These are phyloP conservation scores for Penicillium hordei DNA, from an alignment of 2,329 filamentous ascomycete genomes.

Conservation along the genomic window DNA sequence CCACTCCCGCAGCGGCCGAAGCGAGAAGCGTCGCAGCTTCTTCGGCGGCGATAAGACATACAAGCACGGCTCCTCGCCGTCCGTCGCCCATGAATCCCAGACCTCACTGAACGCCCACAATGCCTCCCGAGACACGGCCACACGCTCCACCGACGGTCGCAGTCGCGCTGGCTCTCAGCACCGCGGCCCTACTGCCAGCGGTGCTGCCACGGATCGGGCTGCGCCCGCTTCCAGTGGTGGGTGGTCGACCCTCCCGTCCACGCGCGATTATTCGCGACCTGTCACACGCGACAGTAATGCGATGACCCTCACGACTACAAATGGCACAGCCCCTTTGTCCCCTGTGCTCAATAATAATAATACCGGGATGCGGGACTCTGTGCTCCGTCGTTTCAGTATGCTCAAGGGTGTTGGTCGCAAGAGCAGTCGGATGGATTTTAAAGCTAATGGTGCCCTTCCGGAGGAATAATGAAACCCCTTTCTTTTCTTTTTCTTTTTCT, in stretches of 20 bases:
- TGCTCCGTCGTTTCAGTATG: slow-evolving; percentile 76
- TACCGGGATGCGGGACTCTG: slow-evolving; percentile 55
- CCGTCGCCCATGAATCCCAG: slow-evolving; percentile 30
- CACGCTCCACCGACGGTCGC: slow-evolving; percentile 31
- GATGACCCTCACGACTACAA: slow-evolving; percentile 11
- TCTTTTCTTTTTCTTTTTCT: slow-evolving; percentile 11
- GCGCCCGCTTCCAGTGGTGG: slow-evolving; percentile 29
- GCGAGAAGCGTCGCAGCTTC: slow-evolving; percentile 43
- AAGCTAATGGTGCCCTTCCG: slow-evolving; percentile 33
- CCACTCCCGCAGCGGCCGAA: slow-evolving; percentile 35
- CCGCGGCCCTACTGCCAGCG: slow-evolving; percentile 21
- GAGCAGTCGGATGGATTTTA: slow-evolving; percentile 56
- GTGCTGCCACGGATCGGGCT: slow-evolving; percentile 20
- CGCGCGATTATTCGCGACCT: slow-evolving; percentile 37
- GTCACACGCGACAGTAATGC: slow-evolving; percentile 33
- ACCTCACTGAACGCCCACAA: slow-evolving; percentile 27
- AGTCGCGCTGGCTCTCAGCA: slow-evolving; percentile 32
- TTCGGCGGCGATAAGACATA: slow-evolving; percentile 37
- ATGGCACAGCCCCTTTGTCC: slow-evolving; percentile 21
- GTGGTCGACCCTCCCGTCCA: slow-evolving; percentile 37
- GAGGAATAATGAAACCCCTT: slow-evolving; percentile 36
- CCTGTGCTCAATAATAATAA: slow-evolving; percentile 37
- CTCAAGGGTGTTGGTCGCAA: slow-evolving; percentile 70
- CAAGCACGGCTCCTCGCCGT: slow-evolving; percentile 37
- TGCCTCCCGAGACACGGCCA: slow-evolving; percentile 28